Percentiles rank a stretch among this genome's conserved stretches.
These are phyloP conservation scores for Cryphonectria parasitica DNA, from an alignment of 2,329 filamentous ascomycete species.

Conservation along the genomic window DNA sequence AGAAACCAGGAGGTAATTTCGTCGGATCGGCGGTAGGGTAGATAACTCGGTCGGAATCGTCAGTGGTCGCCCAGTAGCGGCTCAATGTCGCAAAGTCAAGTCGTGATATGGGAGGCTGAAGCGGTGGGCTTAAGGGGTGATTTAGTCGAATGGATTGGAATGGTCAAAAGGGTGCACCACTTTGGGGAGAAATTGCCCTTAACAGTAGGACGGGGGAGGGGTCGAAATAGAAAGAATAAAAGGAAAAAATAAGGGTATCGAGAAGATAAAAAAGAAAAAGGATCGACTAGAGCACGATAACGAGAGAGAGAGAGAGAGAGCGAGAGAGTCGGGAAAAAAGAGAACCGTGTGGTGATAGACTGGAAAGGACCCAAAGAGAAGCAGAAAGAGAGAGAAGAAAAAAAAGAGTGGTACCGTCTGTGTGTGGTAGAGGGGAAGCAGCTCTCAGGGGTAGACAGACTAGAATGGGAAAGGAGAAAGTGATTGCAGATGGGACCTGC, in stretches of 20 bases:
- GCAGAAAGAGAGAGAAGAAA: constrained; percentile 5
- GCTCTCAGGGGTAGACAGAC: constrained; percentile 27
- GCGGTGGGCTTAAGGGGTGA: constrained; percentile 11
- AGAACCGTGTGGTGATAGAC: neutral
- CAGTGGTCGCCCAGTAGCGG: constrained; percentile 1
- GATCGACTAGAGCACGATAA: constrained; percentile 14
- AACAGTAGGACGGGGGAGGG: neutral
- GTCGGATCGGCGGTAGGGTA: constrained; percentile 19
- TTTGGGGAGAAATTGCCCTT: no score
- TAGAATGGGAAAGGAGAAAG: constrained; percentile 19
- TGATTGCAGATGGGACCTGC: constrained; percentile 5
- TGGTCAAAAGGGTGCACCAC: neutral
- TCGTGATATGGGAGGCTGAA: constrained; percentile 19
- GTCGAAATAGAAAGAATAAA: neutral
- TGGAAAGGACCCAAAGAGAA: constrained; percentile 9
- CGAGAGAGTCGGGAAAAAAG: constrained; percentile 1
- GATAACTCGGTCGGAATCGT: neutral
- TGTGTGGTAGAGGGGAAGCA: constrained; percentile 20
- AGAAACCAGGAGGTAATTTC: constrained; percentile 7
- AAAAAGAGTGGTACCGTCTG: constrained; percentile 3
- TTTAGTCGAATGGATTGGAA: constrained; percentile 4
- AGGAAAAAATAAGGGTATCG: constrained; percentile 13
- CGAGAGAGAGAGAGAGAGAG: constrained; percentile 5
- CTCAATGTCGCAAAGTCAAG: constrained; percentile 12
- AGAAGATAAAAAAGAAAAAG: neutral